Base-by-base conservation (phyloP, 2,329 filamentous ascomycete species). In the Paracamarosporium sp. region DNA sequence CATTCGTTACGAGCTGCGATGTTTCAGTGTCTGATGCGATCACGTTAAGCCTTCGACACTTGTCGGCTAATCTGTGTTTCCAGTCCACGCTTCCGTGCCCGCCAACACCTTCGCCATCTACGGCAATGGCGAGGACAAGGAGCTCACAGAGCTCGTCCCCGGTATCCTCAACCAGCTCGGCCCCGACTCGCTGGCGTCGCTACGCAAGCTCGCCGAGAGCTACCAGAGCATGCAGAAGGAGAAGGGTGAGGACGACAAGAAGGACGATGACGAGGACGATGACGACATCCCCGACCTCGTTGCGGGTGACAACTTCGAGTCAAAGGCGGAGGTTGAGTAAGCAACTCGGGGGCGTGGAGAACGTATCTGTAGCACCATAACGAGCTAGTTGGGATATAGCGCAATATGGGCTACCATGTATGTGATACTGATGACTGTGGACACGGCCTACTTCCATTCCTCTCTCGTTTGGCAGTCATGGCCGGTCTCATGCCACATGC, bases 91-190 rank as follows among this genome's bases (percentile, higher is more conserved):
- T 67, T 92, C 95, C 62, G 93, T 98, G 71, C 93, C 94, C 74
- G 88, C 93, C 82, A 99, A 99, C 89, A 99, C 95, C 80, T 99
- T 98, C 81, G 95, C 95, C 83, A 96, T 99, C 85, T 99, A 98
- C 86, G 95, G 95, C 73, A 90, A 92, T 80, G 95, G 94, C 68
- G 95, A 99, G 85, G 95, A 99, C 84, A 99, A 99, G 88, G 95
- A 99, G 85, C 91, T 99, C 70, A 99, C 95, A 63, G 95, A 99
- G 86, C 93, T 99, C 74, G 95, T 99, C 68, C 95, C 95, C 74
- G 95, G 95, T 67, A 99, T 99, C 83, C 91, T 99, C 65, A 99
- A 98, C 90, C 95, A 99, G 86, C 92, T 99, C 65, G 95, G 95
- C 76, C 95, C 95, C 76, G 95, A 99, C 86, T 97, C 92, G 65